Evolutionary conservation across 1,284 basidiomycete genomes (phyloP).

Genomic region (Pterulicium gracile): DNA sequence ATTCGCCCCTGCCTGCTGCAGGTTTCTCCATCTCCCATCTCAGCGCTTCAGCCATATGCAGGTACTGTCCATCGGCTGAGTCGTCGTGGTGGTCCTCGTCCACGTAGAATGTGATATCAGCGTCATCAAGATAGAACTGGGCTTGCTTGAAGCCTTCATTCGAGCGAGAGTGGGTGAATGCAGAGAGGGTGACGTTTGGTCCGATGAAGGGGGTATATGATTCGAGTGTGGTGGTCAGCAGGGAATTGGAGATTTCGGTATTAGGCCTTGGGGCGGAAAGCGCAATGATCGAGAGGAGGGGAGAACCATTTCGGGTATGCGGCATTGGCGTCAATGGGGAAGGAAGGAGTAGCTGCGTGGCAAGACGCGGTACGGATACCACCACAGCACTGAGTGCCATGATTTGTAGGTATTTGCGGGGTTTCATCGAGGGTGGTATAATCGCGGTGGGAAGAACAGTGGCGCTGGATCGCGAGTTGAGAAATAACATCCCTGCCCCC

Average conservation of each 20-base stretch:
- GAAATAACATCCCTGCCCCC: too few species aligned
- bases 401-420: too few species aligned
- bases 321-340: too few species aligned
- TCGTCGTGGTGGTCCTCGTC: constrained; percentile 25
- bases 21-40: constrained; percentile 17
- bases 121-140: constrained; percentile 15
- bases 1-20: constrained; percentile 18
- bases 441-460: too few species aligned
- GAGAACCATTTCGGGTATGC: too few species aligned
- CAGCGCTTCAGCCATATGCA: constrained; percentile 29
- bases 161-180: constrained; percentile 24
- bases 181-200: constrained; percentile 21
- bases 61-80: constrained; percentile 20
- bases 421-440: too few species aligned
- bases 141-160: constrained; percentile 22
- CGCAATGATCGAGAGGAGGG: too few species aligned
- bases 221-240: constrained; percentile 8
- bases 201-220: too few species aligned
- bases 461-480: too few species aligned
- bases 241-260: constrained; percentile 4
- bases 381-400: too few species aligned
- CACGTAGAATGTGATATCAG: constrained; percentile 20
- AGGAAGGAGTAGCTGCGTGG: too few species aligned
- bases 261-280: constrained; percentile 7
- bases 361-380: too few species aligned